Conservation (phyloP, 495 filamentous ascomycete species). For the Aspergillus heteromorphus region DNA sequence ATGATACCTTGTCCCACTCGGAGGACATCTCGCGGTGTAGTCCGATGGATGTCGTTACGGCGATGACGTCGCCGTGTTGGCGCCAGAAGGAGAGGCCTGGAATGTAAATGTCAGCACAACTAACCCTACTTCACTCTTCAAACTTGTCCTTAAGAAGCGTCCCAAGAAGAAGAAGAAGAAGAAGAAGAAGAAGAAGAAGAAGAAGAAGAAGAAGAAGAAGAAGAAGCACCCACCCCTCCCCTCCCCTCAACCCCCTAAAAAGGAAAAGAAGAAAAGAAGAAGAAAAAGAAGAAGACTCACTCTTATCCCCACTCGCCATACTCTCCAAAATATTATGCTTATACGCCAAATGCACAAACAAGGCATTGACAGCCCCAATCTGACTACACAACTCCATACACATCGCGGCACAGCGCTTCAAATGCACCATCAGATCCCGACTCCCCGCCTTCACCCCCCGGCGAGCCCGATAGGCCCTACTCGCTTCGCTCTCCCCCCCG, state of each 20-base stretch:
- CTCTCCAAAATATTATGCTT: constrained; percentile 9
- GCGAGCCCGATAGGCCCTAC: too few species aligned
- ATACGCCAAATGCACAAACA: background rate
- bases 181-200: too few species aligned
- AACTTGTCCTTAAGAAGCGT: too few species aligned
- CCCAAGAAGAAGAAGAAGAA: too few species aligned
- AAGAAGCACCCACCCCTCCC: too few species aligned
- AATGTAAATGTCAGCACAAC: too few species aligned
- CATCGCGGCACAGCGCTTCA: constrained; percentile 2
- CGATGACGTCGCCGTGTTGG: background rate
- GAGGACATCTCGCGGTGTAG: background rate
- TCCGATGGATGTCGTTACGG: background rate
- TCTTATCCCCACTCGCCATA: background rate
- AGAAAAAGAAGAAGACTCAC: background rate
- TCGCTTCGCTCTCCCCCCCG: background rate
- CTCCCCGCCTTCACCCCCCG: too few species aligned
- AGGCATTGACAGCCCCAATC: background rate
- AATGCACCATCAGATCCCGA: background rate
- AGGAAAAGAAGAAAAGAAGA: too few species aligned
- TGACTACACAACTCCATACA: constrained; percentile 4
- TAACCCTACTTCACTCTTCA: background rate
- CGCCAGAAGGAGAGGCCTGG: background rate
- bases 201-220: too few species aligned
- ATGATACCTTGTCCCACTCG: background rate
- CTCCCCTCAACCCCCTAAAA: too few species aligned